Conservation (phyloP, 352 stramenopile genomes). For the Globisporangium recalcitrans region DNA sequence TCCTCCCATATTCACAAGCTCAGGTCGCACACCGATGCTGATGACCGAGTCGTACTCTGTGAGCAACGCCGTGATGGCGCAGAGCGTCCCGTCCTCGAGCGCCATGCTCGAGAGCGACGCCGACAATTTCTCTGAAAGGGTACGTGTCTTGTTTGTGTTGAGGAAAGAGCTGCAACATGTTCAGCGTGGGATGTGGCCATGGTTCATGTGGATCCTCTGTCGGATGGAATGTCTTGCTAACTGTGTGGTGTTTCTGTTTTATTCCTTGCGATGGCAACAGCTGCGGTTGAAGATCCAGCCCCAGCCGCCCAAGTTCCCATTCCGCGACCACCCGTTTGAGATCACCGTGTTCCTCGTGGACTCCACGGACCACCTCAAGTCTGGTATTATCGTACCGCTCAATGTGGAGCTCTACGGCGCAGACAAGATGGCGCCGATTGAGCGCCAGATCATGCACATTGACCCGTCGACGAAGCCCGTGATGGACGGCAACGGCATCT, state of each 20-base stretch:
- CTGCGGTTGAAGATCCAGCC: slow-evolving; percentile 83
- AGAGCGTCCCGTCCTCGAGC: slow-evolving; percentile 16
- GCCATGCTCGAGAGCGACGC: slow-evolving; percentile 37
- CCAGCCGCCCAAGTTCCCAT: slow-evolving; percentile 80
- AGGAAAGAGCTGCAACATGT: neutral
- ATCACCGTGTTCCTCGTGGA: slow-evolving; percentile 87
- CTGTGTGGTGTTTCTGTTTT: neutral
- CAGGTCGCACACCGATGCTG: slow-evolving; percentile 29
- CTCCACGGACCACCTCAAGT: slow-evolving; percentile 71
- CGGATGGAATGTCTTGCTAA: neutral
- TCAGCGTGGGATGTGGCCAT: neutral
- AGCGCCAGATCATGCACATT: slow-evolving; percentile 77
- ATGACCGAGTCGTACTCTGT: slow-evolving; percentile 59
- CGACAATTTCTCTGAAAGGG: slow-evolving; percentile 52
- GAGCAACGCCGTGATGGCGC: slow-evolving; percentile 8
- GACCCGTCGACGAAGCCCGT: slow-evolving; percentile 72
- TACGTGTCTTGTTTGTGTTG: slow-evolving; percentile 17
- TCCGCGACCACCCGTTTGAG: slow-evolving; percentile 81
- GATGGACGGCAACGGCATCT: slow-evolving; percentile 82
- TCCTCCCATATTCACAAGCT: neutral
- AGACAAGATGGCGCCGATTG: slow-evolving; percentile 78
- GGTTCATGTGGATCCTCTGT: too few species aligned
- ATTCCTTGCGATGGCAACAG: slow-evolving; percentile 14
- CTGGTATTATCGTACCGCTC: slow-evolving; percentile 66
- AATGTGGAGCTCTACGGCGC: slow-evolving; percentile 79